A percentile compares a stretch with the other conserved stretches of the same genome.
Evolutionary conservation across 164 flowering plant species (phyloP).

Genomic region (Stephania cephalantha): DNA sequence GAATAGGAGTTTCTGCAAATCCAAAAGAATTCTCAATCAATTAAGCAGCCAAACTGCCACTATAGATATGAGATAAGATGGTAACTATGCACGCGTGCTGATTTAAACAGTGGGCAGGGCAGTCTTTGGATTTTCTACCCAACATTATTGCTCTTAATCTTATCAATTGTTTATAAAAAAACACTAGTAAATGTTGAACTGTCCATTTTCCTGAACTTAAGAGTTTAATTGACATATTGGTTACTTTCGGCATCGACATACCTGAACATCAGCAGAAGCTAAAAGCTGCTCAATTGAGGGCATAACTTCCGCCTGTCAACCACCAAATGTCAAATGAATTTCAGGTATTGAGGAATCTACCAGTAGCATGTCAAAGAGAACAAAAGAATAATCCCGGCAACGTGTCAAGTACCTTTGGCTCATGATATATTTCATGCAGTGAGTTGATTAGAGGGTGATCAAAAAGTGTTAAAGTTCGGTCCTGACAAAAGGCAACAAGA

Average conservation of each 20-base stretch:
- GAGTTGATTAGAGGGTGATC: constrained; percentile 74
- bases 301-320: constrained; percentile 75
- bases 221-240: neutral
- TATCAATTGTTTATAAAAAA: neutral
- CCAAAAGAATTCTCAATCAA: constrained; percentile 5
- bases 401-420: constrained; percentile 64
- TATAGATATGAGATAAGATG: neutral
- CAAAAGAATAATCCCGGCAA: neutral
- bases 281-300: constrained; percentile 70
- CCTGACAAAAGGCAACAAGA: constrained; percentile 73
- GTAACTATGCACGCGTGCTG: neutral
- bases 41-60: neutral
- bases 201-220: too few species aligned
- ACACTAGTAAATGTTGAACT: neutral
- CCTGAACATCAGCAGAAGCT: constrained; percentile 76
- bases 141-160: neutral
- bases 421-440: constrained; percentile 68
- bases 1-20: constrained; percentile 75
- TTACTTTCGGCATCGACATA: constrained; percentile 14
- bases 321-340: neutral
- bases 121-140: neutral
- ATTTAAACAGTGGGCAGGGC: neutral
- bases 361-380: neutral
- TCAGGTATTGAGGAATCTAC: constrained; percentile 2
- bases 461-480: constrained; percentile 72